Evolutionary conservation across 2,329 filamentous ascomycete species (phyloP), one percentile per base, ranked within the genome.

Genomic region (Graphilbum fragrans): DNA sequence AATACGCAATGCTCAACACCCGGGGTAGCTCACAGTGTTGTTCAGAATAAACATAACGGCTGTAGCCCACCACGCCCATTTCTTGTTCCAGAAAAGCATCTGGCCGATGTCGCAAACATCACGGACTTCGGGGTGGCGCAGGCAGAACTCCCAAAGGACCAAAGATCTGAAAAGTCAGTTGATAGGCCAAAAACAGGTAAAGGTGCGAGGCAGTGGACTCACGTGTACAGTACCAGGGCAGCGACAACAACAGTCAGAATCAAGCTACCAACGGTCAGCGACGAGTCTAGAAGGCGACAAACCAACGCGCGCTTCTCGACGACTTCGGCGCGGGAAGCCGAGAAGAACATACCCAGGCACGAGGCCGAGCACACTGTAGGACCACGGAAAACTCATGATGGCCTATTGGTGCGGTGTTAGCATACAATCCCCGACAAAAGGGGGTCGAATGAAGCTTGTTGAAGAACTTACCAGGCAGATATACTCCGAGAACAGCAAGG

Each of bases 31-130:
- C 45, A 59, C 56, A 16, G 86, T 94, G 58, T 94, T 95, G 71
- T 95, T 95, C 47, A 94, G 61, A 36, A 94, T 64, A 60, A 95
- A 95, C 83, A 94, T 94, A 57, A 86, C 64, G 2, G 86, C 87
- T 0, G 76, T 80, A 23, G 64, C 67, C 58, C 70, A 80, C 75
- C 75, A 80, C 3, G 72, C 75, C 74, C 81, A 85, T 45, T 73
- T 77, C 58, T 85, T 79, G 49, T 82, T 80, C 80, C 82, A 93
- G 62, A 94, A 94, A 19, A 95, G 74, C 72, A 88, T 88, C 60
- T 94, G 86, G n/a, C 87, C 88, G 55, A 95, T 84, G 57, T 95
- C 88, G 57, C 87, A 94, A 14, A 94, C 85, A 64, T 95, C 88
- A 51, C 86, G 80, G 45, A 94, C 80, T 58, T 95, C 86, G 1